Base-by-base conservation (phyloP, 768 basidiomycete species). In the Tephrocybe sp. region DNA sequence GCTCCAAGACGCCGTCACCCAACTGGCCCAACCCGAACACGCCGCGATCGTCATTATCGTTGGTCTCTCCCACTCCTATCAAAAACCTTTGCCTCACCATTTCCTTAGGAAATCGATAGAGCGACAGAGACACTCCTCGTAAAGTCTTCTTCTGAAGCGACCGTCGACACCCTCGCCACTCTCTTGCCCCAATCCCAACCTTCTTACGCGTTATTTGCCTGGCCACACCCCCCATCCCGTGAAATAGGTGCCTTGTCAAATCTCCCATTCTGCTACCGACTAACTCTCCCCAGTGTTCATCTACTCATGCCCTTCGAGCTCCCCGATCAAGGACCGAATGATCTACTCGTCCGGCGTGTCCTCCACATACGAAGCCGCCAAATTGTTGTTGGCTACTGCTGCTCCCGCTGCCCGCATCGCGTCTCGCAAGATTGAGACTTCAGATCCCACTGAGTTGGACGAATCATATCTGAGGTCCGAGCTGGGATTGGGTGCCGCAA, bases 311-410 rank as follows among this genome's bases (percentile, higher is more conserved):
- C 95, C 95, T 0, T 78, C 84, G 3, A 60, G 68, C 12, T 91
- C 89, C 5, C 88, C 89, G 1, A 77, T 97, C 69, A 92, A 91
- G 60, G 75, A 85, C 53, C 80, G 93, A 36, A 94, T 98, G 90
- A 63, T 97, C 28, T 96, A 95, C 68, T 91, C 92, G 0, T 84
- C 87, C 2, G 84, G 83, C 8, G 80, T 80, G 9, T 58, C 74
- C 9, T 65, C 78, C 16, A 75, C 86, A 6, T 86, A 80, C 59
- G 72, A 75, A 43, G 69, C 78, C 7, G 83, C 79, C 26, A 84
- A 83, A 53, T 69, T 66, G 4, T 60, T 86, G 2, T 72, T 82
- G 53, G 68, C 68, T 43, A 75, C 68, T 12, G 69, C 67, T 42
- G 69, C 69, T 24, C 69, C 73, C 15, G 70, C 69, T 22, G 68